Evolutionary conservation across 495 filamentous ascomycete genomes (phyloP).

Genomic region (Lentithecium fluviatile): DNA sequence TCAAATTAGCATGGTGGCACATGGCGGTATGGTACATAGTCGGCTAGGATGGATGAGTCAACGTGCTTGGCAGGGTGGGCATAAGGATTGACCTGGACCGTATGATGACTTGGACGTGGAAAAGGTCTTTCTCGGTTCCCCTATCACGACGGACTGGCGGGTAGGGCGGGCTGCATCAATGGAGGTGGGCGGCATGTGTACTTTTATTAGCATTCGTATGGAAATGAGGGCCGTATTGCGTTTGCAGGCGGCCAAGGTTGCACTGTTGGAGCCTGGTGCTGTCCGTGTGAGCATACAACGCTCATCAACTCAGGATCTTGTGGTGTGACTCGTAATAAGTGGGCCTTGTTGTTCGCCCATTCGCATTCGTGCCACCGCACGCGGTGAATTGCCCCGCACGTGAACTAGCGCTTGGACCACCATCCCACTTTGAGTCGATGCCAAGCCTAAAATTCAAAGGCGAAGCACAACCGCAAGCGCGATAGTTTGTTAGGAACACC

Average conservation of each 20-base stretch:
- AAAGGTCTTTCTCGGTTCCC: neutral
- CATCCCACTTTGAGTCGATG: neutral
- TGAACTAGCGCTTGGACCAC: conserved; percentile 13
- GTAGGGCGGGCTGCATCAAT: neutral
- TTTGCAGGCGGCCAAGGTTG: too few species aligned
- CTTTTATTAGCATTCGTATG: neutral
- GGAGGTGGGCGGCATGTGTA: neutral
- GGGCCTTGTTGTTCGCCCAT: neutral
- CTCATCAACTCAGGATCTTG: too few species aligned
- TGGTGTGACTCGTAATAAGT: neutral
- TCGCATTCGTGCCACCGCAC: too few species aligned
- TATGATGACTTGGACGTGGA: neutral
- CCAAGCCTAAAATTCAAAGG: conserved; percentile 9
- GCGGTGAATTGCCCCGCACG: conserved; percentile 23
- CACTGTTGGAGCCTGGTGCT: too few species aligned
- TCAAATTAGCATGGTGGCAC: neutral
- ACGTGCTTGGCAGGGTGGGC: too few species aligned
- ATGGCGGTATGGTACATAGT: neutral
- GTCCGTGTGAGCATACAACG: too few species aligned
- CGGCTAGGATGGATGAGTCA: too few species aligned
- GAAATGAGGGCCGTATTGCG: neutral
- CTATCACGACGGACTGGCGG: neutral
- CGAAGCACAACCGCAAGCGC: neutral
- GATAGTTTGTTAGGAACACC: neutral
- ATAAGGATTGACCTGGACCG: too few species aligned